Percentiles rank a stretch among this genome's conserved stretches.
Evolutionary conservation across 139 green algal genomes (phyloP).

Genomic region (Tetraselmis striata): DNA sequence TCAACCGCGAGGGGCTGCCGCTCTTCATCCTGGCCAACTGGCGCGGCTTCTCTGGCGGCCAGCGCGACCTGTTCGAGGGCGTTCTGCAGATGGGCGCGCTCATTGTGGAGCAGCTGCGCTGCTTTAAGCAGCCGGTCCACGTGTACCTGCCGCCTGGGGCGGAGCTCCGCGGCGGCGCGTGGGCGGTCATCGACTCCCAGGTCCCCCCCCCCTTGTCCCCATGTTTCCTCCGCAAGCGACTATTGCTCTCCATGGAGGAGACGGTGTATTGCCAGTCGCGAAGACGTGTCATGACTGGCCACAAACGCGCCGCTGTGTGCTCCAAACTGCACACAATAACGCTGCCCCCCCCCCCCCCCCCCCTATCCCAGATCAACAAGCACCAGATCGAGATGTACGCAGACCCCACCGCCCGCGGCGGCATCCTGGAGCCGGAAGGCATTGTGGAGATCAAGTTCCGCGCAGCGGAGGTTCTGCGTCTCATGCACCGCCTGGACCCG

Average conservation of each 20-base stretch:
- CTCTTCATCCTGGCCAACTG: conserved; percentile 98
- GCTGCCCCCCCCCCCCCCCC: too few species aligned
- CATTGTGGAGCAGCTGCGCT: conserved; percentile 91
- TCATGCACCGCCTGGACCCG: conserved; percentile 72
- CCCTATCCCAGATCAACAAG: conserved; percentile 1
- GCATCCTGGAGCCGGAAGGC: conserved; percentile 93
- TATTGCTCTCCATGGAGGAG: too few species aligned
- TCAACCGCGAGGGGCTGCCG: conserved; percentile 88
- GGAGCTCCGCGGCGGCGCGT: conserved; percentile 95
- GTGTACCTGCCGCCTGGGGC: conserved; percentile 90
- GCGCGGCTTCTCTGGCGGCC: conserved; percentile 94
- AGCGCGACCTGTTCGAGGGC: conserved; percentile 96
- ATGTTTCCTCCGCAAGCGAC: too few species aligned
- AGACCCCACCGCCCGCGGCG: conserved; percentile 55
- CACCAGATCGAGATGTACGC: conserved; percentile 46
- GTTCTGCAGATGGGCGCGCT: conserved; percentile 91
- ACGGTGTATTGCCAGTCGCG: too few species aligned
- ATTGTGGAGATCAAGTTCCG: conserved; percentile 99
- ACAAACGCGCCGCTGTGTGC: too few species aligned
- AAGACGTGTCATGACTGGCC: too few species aligned
- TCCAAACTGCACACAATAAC: too few species aligned
- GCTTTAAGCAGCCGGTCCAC: conserved; percentile 85
- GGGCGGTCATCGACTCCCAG: conserved; percentile 94
- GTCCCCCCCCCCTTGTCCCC: too few species aligned
- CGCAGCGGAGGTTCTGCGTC: conserved; percentile 59